These are phyloP conservation scores for Guillardia theta DNA, from an alignment of 78 protist genomes.

Conservation along the genomic window DNA sequence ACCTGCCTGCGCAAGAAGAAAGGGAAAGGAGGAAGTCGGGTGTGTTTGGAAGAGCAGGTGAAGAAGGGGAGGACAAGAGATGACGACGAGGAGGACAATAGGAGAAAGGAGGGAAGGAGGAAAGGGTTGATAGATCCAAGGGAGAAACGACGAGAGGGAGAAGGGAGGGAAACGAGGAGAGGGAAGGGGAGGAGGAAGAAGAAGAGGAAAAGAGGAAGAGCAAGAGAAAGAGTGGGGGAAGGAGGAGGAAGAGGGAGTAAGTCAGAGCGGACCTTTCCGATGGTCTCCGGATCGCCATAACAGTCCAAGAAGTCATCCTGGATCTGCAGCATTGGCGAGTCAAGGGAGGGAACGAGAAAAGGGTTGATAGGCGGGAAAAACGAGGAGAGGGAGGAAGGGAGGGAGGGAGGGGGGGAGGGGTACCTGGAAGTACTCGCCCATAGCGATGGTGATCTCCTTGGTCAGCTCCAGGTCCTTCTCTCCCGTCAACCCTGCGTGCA, in stretches of 20 bases:
- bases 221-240: too few species aligned
- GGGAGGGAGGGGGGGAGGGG: background rate
- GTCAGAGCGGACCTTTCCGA: slow-evolving; percentile 87
- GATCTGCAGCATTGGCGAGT: slow-evolving; percentile 43
- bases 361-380: background rate
- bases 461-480: slow-evolving; percentile 50
- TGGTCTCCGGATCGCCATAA: slow-evolving; percentile 88
- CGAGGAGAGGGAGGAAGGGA: background rate
- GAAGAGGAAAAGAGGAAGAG: too few species aligned
- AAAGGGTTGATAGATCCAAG: too few species aligned
- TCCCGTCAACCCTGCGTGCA: background rate
- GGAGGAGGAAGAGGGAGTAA: too few species aligned
- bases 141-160: too few species aligned
- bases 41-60: background rate
- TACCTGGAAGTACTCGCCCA: slow-evolving; percentile 92
- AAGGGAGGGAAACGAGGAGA: too few species aligned
- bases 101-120: too few species aligned
- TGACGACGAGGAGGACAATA: too few species aligned
- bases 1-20: background rate
- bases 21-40: too few species aligned
- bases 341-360: background rate
- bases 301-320: slow-evolving; percentile 97
- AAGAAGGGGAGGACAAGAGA: background rate
- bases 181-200: too few species aligned
- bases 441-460: slow-evolving; percentile 72